phyloP scores from a whole-genome alignment of 768 basidiomycete genomes.

The Pluteus cervinus region DNA sequence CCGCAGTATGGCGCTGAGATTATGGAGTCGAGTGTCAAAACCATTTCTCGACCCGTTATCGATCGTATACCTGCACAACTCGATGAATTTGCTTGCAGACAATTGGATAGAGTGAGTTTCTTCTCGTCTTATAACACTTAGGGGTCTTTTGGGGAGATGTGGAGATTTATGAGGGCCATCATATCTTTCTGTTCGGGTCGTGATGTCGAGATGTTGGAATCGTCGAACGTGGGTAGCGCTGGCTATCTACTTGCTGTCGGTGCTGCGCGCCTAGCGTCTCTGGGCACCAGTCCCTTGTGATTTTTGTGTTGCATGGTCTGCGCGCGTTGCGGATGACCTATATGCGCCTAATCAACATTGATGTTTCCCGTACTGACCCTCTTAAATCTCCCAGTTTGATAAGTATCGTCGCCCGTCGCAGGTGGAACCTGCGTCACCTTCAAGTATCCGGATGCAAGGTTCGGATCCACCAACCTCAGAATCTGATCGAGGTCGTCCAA shows the following conservation, averaged over 20 bases:
- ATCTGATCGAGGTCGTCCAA: constrained; percentile 15
- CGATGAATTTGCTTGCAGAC: constrained; percentile 85
- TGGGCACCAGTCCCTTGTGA: too few species aligned
- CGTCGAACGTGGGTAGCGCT: too few species aligned
- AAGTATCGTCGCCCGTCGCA: constrained; percentile 39
- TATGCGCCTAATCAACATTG: background rate
- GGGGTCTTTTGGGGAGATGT: constrained; percentile 1
- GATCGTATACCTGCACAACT: constrained; percentile 73
- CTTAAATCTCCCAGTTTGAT: constrained; percentile 31
- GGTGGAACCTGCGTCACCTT: constrained; percentile 13
- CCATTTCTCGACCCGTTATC: constrained; percentile 77
- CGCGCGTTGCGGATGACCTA: background rate
- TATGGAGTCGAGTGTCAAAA: constrained; percentile 79
- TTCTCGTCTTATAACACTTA: constrained; percentile 4
- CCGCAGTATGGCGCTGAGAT: constrained; percentile 79
- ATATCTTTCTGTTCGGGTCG: constrained; percentile 2
- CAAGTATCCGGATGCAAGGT: constrained; percentile 7
- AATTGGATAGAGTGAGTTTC: constrained; percentile 70
- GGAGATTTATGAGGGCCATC: background rate
- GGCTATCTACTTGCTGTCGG: too few species aligned
- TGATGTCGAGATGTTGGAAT: too few species aligned
- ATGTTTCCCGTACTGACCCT: background rate
- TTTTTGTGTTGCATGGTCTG: constrained; percentile 1
- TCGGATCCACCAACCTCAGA: constrained; percentile 8
- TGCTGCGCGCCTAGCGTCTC: too few species aligned